Base-by-base conservation (phyloP, 2,329 filamentous ascomycete genomes). In the Pseudocercospora fijiensis region DNA sequence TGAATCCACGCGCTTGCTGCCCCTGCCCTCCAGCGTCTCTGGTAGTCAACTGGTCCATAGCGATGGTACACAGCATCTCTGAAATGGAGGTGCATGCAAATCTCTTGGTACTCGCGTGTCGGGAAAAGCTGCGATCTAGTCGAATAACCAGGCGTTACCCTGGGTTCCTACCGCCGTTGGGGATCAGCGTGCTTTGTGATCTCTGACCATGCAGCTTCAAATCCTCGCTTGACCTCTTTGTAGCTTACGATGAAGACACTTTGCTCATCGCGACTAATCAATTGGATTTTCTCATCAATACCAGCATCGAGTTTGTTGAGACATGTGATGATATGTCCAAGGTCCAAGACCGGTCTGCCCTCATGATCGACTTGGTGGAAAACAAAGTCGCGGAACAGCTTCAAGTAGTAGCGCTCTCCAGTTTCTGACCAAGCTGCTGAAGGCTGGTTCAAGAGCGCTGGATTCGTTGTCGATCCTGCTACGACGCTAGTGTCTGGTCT, bases 371-470 rank as follows among this genome's bases (percentile, higher is more conserved):
- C 92, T 73, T 96, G 93, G 76, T 99, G 95, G 79, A 98, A 99
- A 45, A 97, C 91, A 72, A 96, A 98, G 78, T 99, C 95, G 57
- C 95, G 87, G 82, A 98, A 98, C 8, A 99, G 84, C 78, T 96
- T 97, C 68, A 99, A 83, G 75, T 91, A 90, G 76, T 96, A 98
- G 27, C 93, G 87, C 72, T 96, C 92, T 26, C 94, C 94, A 55
- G 90, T 95, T 76, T 98, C 94, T 4, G 92, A 91, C 94, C 95
- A 99, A 3, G 74, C 68, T 13, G 70, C 64, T 5, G 73, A 73
- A 20, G 73, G 69, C 60, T 76, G 71, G 58, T 75, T 75, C 10
- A 73, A 66, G 7, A 71, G 57, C 26, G 69, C 66, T 45, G 74
- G 61, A 71, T 74, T 72, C 22, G 59, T 66, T 26, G 58, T 67